Evolutionary conservation across 2,329 filamentous ascomycete genomes (phyloP).

Genomic region (Phaeophleospora eucalypticola): DNA sequence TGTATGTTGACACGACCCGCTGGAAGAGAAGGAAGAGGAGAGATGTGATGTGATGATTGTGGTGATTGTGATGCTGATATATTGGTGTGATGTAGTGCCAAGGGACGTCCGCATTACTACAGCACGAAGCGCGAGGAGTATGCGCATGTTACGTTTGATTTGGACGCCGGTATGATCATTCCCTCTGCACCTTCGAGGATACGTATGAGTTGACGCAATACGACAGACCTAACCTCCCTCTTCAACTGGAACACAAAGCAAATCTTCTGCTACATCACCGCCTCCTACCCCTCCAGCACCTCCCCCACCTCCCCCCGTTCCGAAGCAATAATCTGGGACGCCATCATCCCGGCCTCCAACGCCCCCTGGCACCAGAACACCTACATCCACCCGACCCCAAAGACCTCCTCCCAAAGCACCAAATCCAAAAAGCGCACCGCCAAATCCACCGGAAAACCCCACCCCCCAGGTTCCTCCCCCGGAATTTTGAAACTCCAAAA

Average conservation of each 20-base stretch:
- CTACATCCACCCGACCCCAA: conserved; percentile 52
- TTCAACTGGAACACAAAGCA: conserved; percentile 99
- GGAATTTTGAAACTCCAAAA: conserved; percentile 75
- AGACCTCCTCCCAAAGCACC: conserved; percentile 1
- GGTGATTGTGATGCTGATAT: too few relatives aligned
- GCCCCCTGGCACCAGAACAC: conserved; percentile 52
- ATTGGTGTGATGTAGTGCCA: conserved; percentile 55
- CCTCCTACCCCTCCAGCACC: conserved; percentile 55
- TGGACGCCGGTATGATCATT: conserved; percentile 57
- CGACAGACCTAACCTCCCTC: conserved; percentile 71
- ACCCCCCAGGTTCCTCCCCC: conserved; percentile 39
- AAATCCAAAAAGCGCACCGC: conserved; percentile 18
- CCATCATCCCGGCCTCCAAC: conserved; percentile 75
- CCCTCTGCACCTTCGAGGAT: neutral
- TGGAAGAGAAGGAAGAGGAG: too few relatives aligned
- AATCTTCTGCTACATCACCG: conserved; percentile 92
- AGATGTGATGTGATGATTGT: neutral
- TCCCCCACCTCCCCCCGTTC: conserved; percentile 39
- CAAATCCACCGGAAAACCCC: conserved; percentile 24
- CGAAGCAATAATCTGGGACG: conserved; percentile 90
- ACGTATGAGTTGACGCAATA: too few relatives aligned
- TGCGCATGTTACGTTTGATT: conserved; percentile 86
- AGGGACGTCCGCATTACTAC: conserved; percentile 94
- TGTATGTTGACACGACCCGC: conserved; percentile 64
- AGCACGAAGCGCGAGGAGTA: conserved; percentile 90